phyloP scores from a whole-genome alignment of 192 early-diverging fungal genomes.

The Linnemannia schmuckeri region DNA sequence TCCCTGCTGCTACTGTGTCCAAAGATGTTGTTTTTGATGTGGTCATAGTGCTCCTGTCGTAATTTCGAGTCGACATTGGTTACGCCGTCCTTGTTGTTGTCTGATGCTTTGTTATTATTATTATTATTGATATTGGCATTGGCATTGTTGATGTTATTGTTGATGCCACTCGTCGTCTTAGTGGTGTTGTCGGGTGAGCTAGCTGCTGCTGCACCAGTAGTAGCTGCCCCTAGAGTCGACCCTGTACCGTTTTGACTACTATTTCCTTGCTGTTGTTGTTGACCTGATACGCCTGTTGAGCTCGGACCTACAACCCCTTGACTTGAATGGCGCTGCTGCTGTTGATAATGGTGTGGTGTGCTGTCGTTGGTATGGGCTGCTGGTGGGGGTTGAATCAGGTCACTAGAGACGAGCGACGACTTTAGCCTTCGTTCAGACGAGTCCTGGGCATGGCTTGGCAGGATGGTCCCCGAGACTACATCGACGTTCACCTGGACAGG shows the following conservation, averaged over 20 bases:
- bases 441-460: slow-evolving; percentile 29
- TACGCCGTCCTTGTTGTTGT: background rate
- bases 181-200: background rate
- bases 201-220: background rate
- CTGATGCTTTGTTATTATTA: background rate
- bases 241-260: slow-evolving; percentile 4
- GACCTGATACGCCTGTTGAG: background rate
- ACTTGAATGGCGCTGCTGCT: slow-evolving; percentile 10
- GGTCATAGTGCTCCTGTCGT: slow-evolving; percentile 37
- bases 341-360: slow-evolving; percentile 20
- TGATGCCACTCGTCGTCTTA: background rate
- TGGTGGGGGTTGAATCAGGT: slow-evolving; percentile 42
- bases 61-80: background rate
- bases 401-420: slow-evolving; percentile 26
- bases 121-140: background rate
- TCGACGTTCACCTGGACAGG: slow-evolving; percentile 36
- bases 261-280: background rate
- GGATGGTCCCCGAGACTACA: slow-evolving; percentile 36
- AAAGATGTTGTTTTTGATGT: slow-evolving; percentile 45
- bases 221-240: background rate
- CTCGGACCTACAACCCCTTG: slow-evolving; percentile 13
- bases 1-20: background rate
- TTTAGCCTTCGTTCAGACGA: slow-evolving; percentile 37
- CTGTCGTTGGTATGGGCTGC: slow-evolving; percentile 32
- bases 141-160: background rate